Conservation (phyloP, 169 alveolate species). For the Plasmodium cynomolgi region DNA sequence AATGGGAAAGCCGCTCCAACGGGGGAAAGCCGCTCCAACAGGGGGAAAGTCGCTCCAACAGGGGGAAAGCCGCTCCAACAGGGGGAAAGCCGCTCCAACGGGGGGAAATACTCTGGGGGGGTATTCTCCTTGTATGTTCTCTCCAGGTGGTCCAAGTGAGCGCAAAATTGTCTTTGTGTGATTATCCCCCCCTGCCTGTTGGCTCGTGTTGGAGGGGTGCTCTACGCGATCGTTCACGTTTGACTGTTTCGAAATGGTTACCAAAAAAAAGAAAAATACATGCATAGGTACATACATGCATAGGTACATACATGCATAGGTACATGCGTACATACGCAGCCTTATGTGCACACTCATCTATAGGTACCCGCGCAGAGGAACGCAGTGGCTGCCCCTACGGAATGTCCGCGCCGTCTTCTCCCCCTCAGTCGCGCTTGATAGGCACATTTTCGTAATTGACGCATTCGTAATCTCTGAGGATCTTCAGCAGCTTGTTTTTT, state of each 20-base stretch:
- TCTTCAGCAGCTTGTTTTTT: constrained; percentile 56
- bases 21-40: not conserved
- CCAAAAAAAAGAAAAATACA: not conserved
- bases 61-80: no score
- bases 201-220: not conserved
- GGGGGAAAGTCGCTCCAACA: not conserved
- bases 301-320: not conserved
- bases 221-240: not conserved
- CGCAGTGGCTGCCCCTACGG: not conserved
- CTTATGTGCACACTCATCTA: not conserved
- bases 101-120: not conserved
- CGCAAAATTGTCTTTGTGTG: not conserved
- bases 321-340: not conserved
- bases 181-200: not conserved
- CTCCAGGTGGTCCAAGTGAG: not conserved
- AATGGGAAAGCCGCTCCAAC: not conserved
- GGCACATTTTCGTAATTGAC: constrained; percentile 72
- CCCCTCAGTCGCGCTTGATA: constrained; percentile 34
- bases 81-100: not conserved
- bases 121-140: not conserved
- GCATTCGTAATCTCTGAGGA: constrained; percentile 61
- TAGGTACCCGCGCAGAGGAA: not conserved
- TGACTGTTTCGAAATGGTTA: not conserved
- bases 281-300: not conserved
- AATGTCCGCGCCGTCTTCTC: not conserved